Conservation (phyloP, 1,284 basidiomycete genomes). For the Inonotus obliquus region DNA sequence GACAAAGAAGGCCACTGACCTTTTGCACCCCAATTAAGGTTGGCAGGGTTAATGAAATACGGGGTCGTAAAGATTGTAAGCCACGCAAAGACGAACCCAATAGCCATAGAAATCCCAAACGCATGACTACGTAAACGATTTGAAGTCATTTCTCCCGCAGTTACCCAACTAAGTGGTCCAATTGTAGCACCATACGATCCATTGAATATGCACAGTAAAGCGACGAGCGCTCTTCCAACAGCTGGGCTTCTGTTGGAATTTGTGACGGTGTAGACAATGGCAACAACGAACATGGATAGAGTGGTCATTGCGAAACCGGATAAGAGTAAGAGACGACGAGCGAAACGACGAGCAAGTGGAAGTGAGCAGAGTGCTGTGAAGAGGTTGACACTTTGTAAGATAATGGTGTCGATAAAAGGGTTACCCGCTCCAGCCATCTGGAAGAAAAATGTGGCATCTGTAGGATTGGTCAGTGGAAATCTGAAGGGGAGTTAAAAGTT, state of each 20-base stretch:
- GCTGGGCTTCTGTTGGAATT: neutral
- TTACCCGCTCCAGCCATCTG: conserved; percentile 18
- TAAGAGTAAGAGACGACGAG: conserved; percentile 18
- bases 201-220: conserved; percentile 20
- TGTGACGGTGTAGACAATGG: conserved; percentile 16
- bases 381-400: conserved; percentile 18
- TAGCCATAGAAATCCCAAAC: conserved; percentile 18
- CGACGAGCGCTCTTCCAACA: conserved; percentile 20
- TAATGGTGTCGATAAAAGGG: conserved; percentile 21
- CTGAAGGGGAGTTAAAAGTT: neutral
- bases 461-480: neutral
- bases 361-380: conserved; percentile 14
- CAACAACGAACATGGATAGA: conserved; percentile 16
- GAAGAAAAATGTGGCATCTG: conserved; percentile 21
- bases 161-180: conserved; percentile 18
- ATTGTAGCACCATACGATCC: conserved; percentile 18
- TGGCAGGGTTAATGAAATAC: conserved; percentile 19
- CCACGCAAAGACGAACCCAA: conserved; percentile 22
- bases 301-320: conserved; percentile 15
- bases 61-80: conserved; percentile 21
- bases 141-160: conserved; percentile 20
- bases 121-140: conserved; percentile 20
- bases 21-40: conserved; percentile 19
- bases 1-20: neutral
- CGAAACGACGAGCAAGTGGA: conserved; percentile 16